A percentile compares a stretch with the other conserved stretches of the same genome.
phyloP scores from a whole-genome alignment of 129 eudicot species.

The Cynara cardunculus region DNA sequence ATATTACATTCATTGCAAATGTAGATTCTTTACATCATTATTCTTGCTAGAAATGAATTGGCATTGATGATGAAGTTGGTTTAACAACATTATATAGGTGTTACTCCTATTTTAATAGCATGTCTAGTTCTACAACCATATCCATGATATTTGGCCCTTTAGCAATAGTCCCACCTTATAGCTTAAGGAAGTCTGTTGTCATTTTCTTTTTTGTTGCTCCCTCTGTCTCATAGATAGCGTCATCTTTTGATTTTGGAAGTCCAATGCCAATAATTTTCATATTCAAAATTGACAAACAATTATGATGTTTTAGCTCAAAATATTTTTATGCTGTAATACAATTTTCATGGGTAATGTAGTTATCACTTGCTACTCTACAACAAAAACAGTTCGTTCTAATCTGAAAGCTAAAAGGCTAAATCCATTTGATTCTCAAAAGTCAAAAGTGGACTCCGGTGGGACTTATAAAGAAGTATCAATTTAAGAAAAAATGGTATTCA shows the following conservation, averaged over 20 bases:
- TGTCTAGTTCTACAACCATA: background rate
- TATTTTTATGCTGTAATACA: background rate
- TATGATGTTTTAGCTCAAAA: background rate
- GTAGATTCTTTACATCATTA: background rate
- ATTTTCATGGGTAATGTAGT: background rate
- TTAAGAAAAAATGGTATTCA: no score
- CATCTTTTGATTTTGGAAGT: background rate
- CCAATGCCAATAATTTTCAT: background rate
- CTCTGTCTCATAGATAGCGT: background rate
- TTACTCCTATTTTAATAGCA: background rate
- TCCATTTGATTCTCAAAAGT: background rate
- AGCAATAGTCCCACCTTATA: background rate
- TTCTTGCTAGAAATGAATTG: background rate
- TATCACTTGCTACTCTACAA: background rate
- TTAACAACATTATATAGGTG: background rate
- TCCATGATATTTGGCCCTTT: background rate
- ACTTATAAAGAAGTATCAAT: no score
- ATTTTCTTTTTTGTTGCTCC: no score
- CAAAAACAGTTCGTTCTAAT: background rate
- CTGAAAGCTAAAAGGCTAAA: background rate
- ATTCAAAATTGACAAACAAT: background rate
- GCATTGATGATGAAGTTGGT: background rate
- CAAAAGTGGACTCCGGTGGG: no score
- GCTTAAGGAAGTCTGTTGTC: no score
- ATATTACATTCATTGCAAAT: background rate